Base-by-base conservation (phyloP, 2,329 filamentous ascomycete species). In the Ophiostoma tasmaniense region DNA sequence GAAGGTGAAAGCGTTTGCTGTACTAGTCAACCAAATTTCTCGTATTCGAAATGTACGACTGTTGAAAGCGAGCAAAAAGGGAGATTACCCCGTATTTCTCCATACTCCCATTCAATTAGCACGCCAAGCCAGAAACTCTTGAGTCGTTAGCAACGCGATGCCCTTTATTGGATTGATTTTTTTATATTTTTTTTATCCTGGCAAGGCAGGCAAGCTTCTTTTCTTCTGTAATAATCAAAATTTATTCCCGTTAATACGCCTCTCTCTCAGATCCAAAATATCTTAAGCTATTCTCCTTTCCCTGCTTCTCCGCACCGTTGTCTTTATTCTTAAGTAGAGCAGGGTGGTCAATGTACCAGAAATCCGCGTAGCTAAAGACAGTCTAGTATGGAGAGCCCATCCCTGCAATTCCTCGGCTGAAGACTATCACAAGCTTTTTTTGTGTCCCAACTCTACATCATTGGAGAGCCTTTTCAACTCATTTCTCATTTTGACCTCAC, bases 341-440 rank as follows among this genome's bases (percentile, higher is more conserved):
- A 55, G 50, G 50, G 50, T 55, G 25, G 50, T 8, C n/a, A 30
- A 17, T 17, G 7, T 17, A 17, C 20, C 4, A n/a, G 2, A 45
- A n/a, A n/a, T 17, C 42, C 42, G 17, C 42, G 42, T n/a, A 45
- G 20, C 20, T 45, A 45, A n/a, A 45, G 42, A 61, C 25, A 28
- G 55, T 61, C 55, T 61, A 61, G 25, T 17, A 59, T n/a, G 55
- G 25, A 14, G 25, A 28, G 14, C 14, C 55, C 22, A 28, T 13
- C 55, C 25, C 50, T 55, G 50, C 50, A 10, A 20, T 39, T 22
- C 61, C 61, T 64, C 61, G 61, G 61, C 33, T 64, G 30, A 7
- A 10, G 30, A 64, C 11, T 22, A 64, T 64, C 61, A 64, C 61
- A 37, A 64, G 61, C 61, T 64, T 64, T 64, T 64, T 64, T 59